These are phyloP conservation scores for Isabelozyma rhagii DNA, from an alignment of 805 yeast genomes.

Conservation along the genomic window DNA sequence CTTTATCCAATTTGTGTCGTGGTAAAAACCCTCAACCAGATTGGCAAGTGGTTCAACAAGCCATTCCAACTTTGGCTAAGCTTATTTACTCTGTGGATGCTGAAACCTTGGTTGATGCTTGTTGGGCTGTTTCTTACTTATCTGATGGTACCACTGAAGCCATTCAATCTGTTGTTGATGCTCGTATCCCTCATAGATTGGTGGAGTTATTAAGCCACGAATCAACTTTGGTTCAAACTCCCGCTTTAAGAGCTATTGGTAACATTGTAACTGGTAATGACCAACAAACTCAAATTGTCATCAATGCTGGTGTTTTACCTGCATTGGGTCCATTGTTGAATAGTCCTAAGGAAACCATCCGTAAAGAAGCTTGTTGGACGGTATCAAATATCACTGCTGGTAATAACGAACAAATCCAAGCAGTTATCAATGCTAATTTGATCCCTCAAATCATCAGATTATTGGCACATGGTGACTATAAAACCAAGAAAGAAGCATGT, in stretches of 20 bases:
- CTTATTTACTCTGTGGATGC: constrained; percentile 86
- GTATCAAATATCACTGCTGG: constrained; percentile 98
- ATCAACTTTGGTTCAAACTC: constrained; percentile 87
- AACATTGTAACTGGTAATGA: constrained; percentile 98
- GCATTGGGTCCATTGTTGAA: constrained; percentile 77
- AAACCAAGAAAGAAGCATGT: constrained; percentile 97
- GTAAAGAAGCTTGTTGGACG: constrained; percentile 99
- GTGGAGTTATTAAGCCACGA: constrained; percentile 87
- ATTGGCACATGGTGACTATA: constrained; percentile 79
- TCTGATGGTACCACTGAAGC: constrained; percentile 92
- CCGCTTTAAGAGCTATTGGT: constrained; percentile 96
- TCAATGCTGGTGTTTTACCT: constrained; percentile 86
- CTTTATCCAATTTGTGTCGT: constrained; percentile 91
- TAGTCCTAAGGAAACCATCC: constrained; percentile 85
- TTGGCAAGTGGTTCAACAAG: constrained; percentile 83
- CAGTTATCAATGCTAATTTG: constrained; percentile 91
- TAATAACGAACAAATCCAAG: constrained; percentile 90
- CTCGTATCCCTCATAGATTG: constrained; percentile 88
- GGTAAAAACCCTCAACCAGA: constrained; percentile 96
- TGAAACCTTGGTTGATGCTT: constrained; percentile 93
- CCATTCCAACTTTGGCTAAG: constrained; percentile 88
- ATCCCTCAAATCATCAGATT: constrained; percentile 88
- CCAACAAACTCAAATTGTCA: constrained; percentile 89
- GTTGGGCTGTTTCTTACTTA: constrained; percentile 96
- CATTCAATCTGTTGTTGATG: constrained; percentile 95